Evolutionary conservation across 306 rosid genomes (phyloP).

Genomic region (Rosa multiflora): DNA sequence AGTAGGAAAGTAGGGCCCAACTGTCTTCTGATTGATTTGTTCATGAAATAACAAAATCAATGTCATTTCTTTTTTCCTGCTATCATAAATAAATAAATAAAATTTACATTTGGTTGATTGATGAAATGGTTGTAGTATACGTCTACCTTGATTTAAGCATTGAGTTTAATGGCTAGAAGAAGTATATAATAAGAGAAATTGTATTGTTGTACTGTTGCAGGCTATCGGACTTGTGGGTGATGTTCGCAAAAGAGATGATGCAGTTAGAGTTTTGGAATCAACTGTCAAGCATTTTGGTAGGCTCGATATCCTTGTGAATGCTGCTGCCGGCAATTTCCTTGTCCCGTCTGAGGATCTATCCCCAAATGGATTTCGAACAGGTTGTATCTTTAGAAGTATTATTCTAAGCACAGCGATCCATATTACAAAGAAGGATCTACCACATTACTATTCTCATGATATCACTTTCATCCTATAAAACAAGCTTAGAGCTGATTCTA

Average conservation of each 20-base stretch:
- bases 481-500: not conserved
- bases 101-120: not conserved
- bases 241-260: slow-evolving; percentile 27
- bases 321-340: slow-evolving; percentile 29
- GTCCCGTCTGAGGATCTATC: slow-evolving; percentile 19
- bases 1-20: not conserved
- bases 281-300: slow-evolving; percentile 25
- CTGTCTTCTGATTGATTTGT: not conserved
- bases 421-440: not conserved
- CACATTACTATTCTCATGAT: not conserved
- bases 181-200: not conserved
- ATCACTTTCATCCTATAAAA: not conserved
- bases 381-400: not conserved
- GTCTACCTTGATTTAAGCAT: not conserved
- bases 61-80: not conserved
- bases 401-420: not conserved
- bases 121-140: not conserved
- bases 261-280: slow-evolving; percentile 25
- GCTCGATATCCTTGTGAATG: slow-evolving; percentile 24
- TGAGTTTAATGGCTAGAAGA: not conserved
- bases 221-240: slow-evolving; percentile 22
- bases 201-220: not conserved
- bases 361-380: slow-evolving; percentile 25
- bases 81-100: not conserved
- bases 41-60: not conserved